phyloP scores from a whole-genome alignment of 2,329 filamentous ascomycete genomes.

The Paracamarosporium sp. region DNA sequence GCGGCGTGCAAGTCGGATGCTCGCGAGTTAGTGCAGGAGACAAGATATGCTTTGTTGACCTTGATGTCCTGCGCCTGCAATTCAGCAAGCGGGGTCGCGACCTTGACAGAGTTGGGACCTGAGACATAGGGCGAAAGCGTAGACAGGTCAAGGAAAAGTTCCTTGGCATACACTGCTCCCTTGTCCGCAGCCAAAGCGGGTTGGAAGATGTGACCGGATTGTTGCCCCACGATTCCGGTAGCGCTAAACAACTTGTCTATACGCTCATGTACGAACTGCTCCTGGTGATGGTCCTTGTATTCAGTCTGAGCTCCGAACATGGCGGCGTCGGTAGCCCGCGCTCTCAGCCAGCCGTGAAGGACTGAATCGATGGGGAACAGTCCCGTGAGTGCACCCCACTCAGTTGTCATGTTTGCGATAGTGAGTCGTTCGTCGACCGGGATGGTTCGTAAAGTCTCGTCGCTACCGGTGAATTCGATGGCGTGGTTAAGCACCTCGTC shows the following conservation, averaged over 20 bases:
- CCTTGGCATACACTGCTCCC: conserved; percentile 82
- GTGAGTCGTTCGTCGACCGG: conserved; percentile 76
- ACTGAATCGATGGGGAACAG: conserved; percentile 81
- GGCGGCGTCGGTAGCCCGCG: conserved; percentile 75
- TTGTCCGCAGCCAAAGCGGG: conserved; percentile 74
- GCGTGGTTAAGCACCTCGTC: conserved; percentile 91
- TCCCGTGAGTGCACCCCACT: conserved; percentile 77
- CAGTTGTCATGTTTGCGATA: conserved; percentile 81
- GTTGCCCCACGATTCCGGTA: conserved; percentile 45
- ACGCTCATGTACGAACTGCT: conserved; percentile 73
- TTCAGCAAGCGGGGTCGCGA: conserved; percentile 77
- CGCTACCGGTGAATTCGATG: conserved; percentile 84
- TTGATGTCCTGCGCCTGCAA: conserved; percentile 77
- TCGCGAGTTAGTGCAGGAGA: conserved; percentile 88
- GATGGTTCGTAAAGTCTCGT: conserved; percentile 76
- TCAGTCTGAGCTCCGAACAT: conserved; percentile 59
- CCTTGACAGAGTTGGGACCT: conserved; percentile 90
- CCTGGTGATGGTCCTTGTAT: conserved; percentile 55
- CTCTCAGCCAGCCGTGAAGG: conserved; percentile 75
- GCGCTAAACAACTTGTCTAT: conserved; percentile 72
- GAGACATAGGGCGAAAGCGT: conserved; percentile 84
- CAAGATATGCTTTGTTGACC: conserved; percentile 83
- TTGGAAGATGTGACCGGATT: conserved; percentile 48
- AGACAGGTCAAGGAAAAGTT: conserved; percentile 80
- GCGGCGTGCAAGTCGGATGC: conserved; percentile 82